Evolutionary conservation across 495 filamentous ascomycete species (phyloP), one percentile per base, ranked within the genome.

Genomic region (Aspergillus cavernicola): DNA sequence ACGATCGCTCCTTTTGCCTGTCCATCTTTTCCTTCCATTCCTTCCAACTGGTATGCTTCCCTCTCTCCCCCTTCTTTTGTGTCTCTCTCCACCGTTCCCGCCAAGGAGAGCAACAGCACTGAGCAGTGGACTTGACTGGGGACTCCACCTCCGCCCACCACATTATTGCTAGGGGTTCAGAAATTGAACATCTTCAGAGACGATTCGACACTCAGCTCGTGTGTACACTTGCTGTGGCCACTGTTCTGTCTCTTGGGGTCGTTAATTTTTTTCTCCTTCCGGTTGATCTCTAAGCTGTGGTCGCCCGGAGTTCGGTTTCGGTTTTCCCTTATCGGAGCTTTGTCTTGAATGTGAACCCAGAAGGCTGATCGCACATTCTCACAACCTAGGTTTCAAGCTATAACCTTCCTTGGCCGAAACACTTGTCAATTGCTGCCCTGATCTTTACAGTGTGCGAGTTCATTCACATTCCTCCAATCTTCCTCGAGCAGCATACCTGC

Each of bases 41-140:
- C 22, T 28, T 49, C 15, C 23, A 53, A 24, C 36, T 50, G 57
- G 46, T 60, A 56, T 56, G 43, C 57, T 53, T 45, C 40, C 47
- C 42, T 44, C 44, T 16, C 36, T 26, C 43, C 50, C 45, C 50
- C 50, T 56, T 50, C 45, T 44, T 57, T 62, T 28, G 15, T 33
- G 16, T 16, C 1, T 16, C 19, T 55, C 61, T 64, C 61, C 61
- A 60, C 61, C 60, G 61, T 64, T 64, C 61, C 57, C 48, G 61
- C 57, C 57, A 64, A 61, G 52, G 44, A 50, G 44, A 58, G 49
- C 44, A 63, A 53, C 46, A 40, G 41, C 50, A 33, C 45, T 53
- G 12, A 42, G 26, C 32, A 16, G 40, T 41, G 22, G 52, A 54
- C 57, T 53, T n/a, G 51, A 35, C 32, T 16, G 40, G 51, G 22